phyloP scores from a whole-genome alignment of 2,329 filamentous ascomycete species.

The Cryoendolithus antarcticus region DNA sequence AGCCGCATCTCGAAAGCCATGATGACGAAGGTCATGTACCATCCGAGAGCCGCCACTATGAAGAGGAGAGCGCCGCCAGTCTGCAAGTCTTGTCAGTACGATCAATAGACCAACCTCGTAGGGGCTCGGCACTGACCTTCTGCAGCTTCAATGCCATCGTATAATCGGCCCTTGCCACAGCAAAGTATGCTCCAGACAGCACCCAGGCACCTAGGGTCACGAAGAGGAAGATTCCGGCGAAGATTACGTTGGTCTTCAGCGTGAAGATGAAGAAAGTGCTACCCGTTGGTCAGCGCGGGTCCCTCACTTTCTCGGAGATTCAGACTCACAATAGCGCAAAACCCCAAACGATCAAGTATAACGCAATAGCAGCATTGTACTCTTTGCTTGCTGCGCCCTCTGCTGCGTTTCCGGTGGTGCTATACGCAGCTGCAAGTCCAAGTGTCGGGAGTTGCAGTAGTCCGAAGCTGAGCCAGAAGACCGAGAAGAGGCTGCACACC shows the following conservation, averaged over 20 bases:
- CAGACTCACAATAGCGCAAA: constrained; percentile 41
- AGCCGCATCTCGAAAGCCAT: too few relatives aligned
- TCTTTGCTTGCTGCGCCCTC: constrained; percentile 31
- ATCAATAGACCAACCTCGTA: neutral
- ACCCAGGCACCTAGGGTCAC: constrained; percentile 35
- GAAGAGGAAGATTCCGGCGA: constrained; percentile 37
- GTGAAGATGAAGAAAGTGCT: too few relatives aligned
- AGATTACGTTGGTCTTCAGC: constrained; percentile 38
- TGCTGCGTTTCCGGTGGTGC: constrained; percentile 29
- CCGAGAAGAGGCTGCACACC: constrained; percentile 39
- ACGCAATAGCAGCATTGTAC: constrained; percentile 37
- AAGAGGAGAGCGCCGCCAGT: too few relatives aligned
- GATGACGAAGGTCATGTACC: too few relatives aligned
- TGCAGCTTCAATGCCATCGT: constrained; percentile 31
- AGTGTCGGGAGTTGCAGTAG: constrained; percentile 39
- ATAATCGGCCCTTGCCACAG: constrained; percentile 32
- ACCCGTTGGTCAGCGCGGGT: too few relatives aligned
- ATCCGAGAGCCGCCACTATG: too few relatives aligned
- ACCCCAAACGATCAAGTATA: constrained; percentile 42
- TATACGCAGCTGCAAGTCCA: constrained; percentile 33
- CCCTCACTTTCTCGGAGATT: too few relatives aligned
- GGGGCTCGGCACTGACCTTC: constrained; percentile 25
- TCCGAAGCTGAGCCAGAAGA: constrained; percentile 43
- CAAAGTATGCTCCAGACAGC: constrained; percentile 39
- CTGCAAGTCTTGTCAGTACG: too few relatives aligned